A percentile compares a stretch with the other conserved stretches of the same genome.
phyloP scores from a whole-genome alignment of 257 asterid species.

The Fraxinus anomala region DNA sequence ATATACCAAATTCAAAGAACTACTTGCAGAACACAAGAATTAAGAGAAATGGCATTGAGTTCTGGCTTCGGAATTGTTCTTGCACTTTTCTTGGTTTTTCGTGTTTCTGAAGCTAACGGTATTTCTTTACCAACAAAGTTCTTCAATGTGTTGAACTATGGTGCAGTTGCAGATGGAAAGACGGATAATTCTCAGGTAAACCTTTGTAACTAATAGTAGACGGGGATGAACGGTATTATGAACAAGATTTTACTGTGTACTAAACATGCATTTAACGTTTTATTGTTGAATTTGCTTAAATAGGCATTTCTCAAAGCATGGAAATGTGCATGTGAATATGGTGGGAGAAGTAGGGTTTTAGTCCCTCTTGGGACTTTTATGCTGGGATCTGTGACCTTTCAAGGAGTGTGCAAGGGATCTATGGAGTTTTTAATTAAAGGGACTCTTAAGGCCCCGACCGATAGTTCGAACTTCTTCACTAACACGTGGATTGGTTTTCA shows the following conservation, averaged over 20 bases:
- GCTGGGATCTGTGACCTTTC: slow-evolving; percentile 44
- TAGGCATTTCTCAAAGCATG: slow-evolving; percentile 71
- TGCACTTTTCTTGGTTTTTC: slow-evolving; percentile 20
- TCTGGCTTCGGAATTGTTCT: slow-evolving; percentile 8
- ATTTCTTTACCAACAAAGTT: slow-evolving; percentile 11
- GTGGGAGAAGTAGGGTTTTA: slow-evolving; percentile 47
- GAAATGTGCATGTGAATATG: slow-evolving; percentile 57
- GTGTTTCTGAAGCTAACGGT: slow-evolving; percentile 18
- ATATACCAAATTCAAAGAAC: not conserved
- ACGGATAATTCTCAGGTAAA: slow-evolving; percentile 45
- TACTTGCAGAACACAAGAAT: not conserved
- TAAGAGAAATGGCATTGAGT: slow-evolving; percentile 24
- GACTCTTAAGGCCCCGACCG: slow-evolving; percentile 41
- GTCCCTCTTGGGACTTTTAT: slow-evolving; percentile 57
- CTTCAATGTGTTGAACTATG: slow-evolving; percentile 50
- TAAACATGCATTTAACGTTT: not conserved
- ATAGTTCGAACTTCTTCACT: slow-evolving; percentile 22
- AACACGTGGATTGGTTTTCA: slow-evolving; percentile 64
- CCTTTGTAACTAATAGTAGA: not conserved
- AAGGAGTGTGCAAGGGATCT: slow-evolving; percentile 54
- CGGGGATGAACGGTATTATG: not conserved
- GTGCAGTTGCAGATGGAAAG: slow-evolving; percentile 54
- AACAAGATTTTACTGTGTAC: too few species aligned
- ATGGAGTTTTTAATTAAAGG: slow-evolving; percentile 43
- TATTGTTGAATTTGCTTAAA: not conserved